Evolutionary conservation across 2,329 filamentous ascomycete species (phyloP).

Genomic region (Cladosporium sphaerospermum): DNA sequence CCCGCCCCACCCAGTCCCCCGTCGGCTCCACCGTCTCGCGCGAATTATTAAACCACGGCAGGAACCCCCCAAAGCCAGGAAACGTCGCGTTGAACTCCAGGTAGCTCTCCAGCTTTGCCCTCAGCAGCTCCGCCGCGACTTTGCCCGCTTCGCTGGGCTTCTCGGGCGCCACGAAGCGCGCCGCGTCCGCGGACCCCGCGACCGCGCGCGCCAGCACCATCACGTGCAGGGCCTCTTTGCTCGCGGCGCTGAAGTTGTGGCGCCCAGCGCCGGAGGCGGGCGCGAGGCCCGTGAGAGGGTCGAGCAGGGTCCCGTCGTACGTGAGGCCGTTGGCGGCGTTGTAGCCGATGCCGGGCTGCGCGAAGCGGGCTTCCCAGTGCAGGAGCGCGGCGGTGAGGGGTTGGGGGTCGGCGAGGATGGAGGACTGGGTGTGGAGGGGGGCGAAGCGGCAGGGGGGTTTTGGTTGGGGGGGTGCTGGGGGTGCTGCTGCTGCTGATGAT

Average conservation of each 20-base stretch:
- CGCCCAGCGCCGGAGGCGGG: slow-evolving; percentile 22
- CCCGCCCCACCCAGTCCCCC: slow-evolving; percentile 35
- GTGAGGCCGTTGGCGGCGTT: slow-evolving; percentile 39
- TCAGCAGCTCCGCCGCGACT: background rate
- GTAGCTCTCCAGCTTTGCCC: slow-evolving; percentile 36
- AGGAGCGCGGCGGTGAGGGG: slow-evolving; percentile 35
- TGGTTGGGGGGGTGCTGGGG: background rate
- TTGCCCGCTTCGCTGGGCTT: background rate
- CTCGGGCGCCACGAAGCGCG: slow-evolving; percentile 30
- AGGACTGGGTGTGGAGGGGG: slow-evolving; percentile 18
- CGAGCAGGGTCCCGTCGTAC: slow-evolving; percentile 37
- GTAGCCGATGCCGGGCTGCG: slow-evolving; percentile 37
- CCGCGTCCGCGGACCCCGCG: slow-evolving; percentile 33
- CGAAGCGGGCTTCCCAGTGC: slow-evolving; percentile 40
- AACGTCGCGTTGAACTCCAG: slow-evolving; percentile 36
- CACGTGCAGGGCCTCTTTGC: slow-evolving; percentile 38
- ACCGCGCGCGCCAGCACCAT: slow-evolving; percentile 41
- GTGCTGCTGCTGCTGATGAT: background rate
- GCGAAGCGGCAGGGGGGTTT: slow-evolving; percentile 22
- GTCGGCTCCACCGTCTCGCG: slow-evolving; percentile 20
- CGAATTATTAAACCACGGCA: slow-evolving; percentile 37
- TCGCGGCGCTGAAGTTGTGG: slow-evolving; percentile 37
- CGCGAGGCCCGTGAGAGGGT: slow-evolving; percentile 33
- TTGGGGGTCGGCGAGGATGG: slow-evolving; percentile 27
- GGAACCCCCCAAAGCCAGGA: slow-evolving; percentile 38